Conservation (phyloP, 1,284 basidiomycete species). For the Heliocybe sulcata region DNA sequence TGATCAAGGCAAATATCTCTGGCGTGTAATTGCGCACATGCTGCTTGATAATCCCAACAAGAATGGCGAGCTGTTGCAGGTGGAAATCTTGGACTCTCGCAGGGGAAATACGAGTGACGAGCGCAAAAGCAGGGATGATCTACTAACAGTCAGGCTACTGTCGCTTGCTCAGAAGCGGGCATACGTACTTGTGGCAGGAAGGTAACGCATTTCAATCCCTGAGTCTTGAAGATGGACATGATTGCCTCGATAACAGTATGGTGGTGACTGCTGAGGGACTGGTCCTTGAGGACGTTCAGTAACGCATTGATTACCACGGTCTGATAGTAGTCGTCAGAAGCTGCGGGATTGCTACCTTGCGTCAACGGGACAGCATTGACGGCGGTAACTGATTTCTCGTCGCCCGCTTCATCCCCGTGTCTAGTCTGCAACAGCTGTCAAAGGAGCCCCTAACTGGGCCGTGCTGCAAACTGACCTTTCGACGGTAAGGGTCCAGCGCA, state of each 20-base stretch:
- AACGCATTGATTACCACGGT: conserved; percentile 92
- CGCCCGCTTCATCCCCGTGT: conserved; percentile 70
- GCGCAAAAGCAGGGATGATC: conserved; percentile 96
- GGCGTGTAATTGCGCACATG: conserved; percentile 91
- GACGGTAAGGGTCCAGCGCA: conserved; percentile 95
- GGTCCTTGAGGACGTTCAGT: conserved; percentile 85
- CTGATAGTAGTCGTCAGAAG: conserved; percentile 95
- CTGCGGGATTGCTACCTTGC: conserved; percentile 38
- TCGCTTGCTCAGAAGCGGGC: conserved; percentile 5
- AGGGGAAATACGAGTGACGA: conserved; percentile 79
- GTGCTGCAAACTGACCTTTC: conserved; percentile 52
- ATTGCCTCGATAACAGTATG: conserved; percentile 96
- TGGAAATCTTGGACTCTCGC: conserved; percentile 90
- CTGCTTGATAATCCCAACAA: conserved; percentile 96
- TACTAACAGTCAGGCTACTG: conserved; percentile 23
- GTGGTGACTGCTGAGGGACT: conserved; percentile 80
- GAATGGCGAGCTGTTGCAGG: conserved; percentile 92
- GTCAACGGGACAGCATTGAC: conserved; percentile 51
- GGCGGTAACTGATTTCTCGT: conserved; percentile 60
- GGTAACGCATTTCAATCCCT: conserved; percentile 93
- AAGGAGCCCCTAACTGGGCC: not conserved
- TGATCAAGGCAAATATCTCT: conserved; percentile 78
- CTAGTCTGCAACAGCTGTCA: conserved; percentile 36
- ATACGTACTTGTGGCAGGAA: conserved; percentile 77
- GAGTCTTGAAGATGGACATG: conserved; percentile 99